Base-by-base conservation (phyloP, 192 early-diverging fungal species). In the Chytriomyces sp. region DNA sequence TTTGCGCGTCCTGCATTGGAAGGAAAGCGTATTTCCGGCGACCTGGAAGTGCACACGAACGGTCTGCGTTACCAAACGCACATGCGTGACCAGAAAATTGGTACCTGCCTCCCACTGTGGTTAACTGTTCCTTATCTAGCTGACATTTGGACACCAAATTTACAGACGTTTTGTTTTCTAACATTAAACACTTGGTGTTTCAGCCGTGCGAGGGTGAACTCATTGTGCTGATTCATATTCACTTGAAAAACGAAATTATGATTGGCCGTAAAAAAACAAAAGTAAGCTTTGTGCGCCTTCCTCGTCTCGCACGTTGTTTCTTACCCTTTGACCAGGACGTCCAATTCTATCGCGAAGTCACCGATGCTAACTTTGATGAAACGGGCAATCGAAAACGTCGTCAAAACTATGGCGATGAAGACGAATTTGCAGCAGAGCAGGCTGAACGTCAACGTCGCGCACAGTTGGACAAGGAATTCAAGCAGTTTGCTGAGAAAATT, bases 121-220 rank as follows among this genome's bases (percentile, higher is more conserved):
- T 35, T 16, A 20, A 50, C 66, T 61, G 7, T 50, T 64, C 3
- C 66, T 46, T 79, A n/a, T 61, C 24, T 64, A 47, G 18, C 35
- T 50, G 6, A 78, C 28, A 20, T 74, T 23, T 26, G 5, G 28
- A 13, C 35, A 10, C n/a, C 68, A 64, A 72, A 57, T 11, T 48
- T 49, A 72, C 82, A 87, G 95, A 98, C 82, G 89, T 99, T 45
- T 82, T 99, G 70, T 99, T 99, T 80, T 95, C 92, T 86, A 99
- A 99, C 82, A 92, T 99, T 77, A 92, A 94, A 77, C 98, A 99
- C 79, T 73, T 99, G 64, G 94, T 98, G 82, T 99, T 97, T 87
- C 98, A 99, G 80, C 96, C 97, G 26, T 99, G 97, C 84, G 98
- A 99, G 77, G 88, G 92, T 69, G 98, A 99, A 83, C 83, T 98